Conservation (phyloP, 1,139 yeast genomes). For the Sugiyamaella grinbergsii region DNA sequence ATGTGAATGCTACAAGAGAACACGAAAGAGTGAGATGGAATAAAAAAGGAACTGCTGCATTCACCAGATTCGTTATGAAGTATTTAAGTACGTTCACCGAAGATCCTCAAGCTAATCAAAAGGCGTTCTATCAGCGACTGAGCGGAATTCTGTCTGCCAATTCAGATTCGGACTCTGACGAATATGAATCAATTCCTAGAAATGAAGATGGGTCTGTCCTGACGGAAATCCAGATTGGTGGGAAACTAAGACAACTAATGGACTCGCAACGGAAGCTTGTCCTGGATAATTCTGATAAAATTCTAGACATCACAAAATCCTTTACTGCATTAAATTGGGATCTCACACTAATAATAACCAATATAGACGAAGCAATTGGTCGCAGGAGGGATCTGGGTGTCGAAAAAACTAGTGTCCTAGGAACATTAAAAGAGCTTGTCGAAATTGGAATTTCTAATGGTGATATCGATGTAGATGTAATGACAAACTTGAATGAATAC, state of each 20-base stretch:
- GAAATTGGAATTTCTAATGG: slow-evolving; percentile 12
- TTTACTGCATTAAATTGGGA: slow-evolving; percentile 15
- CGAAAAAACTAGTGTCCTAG: slow-evolving; percentile 11
- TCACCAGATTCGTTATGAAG: slow-evolving; percentile 14
- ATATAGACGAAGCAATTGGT: slow-evolving; percentile 17
- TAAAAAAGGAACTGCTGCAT: slow-evolving; percentile 15
- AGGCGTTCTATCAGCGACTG: slow-evolving; percentile 16
- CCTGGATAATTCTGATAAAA: slow-evolving; percentile 7
- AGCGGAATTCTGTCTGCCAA: slow-evolving; percentile 6
- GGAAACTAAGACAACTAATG: slow-evolving; percentile 16
- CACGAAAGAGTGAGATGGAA: slow-evolving; percentile 18
- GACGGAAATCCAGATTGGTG: slow-evolving; percentile 17
- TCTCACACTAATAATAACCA: slow-evolving; percentile 10
- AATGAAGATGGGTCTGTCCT: slow-evolving; percentile 17
- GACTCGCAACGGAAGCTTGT: slow-evolving; percentile 18
- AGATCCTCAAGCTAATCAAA: slow-evolving; percentile 20
- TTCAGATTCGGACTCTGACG: slow-evolving; percentile 2
- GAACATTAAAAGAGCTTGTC: slow-evolving; percentile 6
- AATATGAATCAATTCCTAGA: slow-evolving; percentile 8
- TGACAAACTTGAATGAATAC: slow-evolving; percentile 1
- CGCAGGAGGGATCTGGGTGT: slow-evolving; percentile 15
- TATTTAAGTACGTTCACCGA: slow-evolving; percentile 14
- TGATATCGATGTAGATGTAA: not conserved
- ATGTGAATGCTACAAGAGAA: slow-evolving; percentile 4
- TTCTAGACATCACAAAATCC: slow-evolving; percentile 6